A percentile compares a stretch with the other conserved stretches of the same genome.
These are phyloP conservation scores for Lachancea nothofagi DNA, from an alignment of 805 yeast genomes.

Conservation along the genomic window DNA sequence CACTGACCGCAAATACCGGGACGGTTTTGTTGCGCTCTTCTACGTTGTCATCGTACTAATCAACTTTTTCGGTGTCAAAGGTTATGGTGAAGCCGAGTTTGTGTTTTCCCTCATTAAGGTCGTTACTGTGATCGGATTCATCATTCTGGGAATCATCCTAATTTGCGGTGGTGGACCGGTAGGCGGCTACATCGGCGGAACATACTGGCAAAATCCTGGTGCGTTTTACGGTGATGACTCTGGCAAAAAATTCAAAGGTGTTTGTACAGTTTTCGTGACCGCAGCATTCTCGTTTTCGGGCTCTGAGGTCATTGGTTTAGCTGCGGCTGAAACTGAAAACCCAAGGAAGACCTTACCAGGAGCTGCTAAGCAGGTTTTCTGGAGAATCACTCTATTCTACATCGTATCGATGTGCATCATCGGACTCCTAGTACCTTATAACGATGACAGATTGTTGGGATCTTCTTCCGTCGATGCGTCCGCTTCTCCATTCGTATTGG, in stretches of 20 bases:
- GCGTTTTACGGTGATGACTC: conserved; percentile 46
- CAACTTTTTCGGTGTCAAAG: conserved; percentile 50
- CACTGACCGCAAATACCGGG: conserved; percentile 41
- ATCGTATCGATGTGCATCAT: conserved; percentile 40
- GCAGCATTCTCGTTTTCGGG: conserved; percentile 54
- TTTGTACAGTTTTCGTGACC: conserved; percentile 48
- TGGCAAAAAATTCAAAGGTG: conserved; percentile 39
- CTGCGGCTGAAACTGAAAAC: conserved; percentile 44
- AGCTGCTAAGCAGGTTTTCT: conserved; percentile 51
- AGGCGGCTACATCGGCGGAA: conserved; percentile 39
- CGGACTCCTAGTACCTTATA: conserved; percentile 51
- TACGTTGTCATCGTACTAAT: conserved; percentile 43
- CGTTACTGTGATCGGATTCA: conserved; percentile 45
- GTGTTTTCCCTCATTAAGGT: conserved; percentile 45
- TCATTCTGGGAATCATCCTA: conserved; percentile 47
- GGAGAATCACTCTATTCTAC: conserved; percentile 49
- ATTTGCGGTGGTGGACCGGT: conserved; percentile 46
- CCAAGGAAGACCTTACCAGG: conserved; percentile 45
- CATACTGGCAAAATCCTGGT: conserved; percentile 51
- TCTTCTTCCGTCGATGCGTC: conserved; percentile 50
- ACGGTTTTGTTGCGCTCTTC: conserved; percentile 45
- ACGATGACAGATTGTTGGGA: conserved; percentile 40
- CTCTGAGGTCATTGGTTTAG: conserved; percentile 47
- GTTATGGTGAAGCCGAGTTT: conserved; percentile 52
- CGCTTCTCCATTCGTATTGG: conserved; percentile 77